Conservation (phyloP, 1,284 basidiomycete genomes). For the Pyrrhoderma noxium region DNA sequence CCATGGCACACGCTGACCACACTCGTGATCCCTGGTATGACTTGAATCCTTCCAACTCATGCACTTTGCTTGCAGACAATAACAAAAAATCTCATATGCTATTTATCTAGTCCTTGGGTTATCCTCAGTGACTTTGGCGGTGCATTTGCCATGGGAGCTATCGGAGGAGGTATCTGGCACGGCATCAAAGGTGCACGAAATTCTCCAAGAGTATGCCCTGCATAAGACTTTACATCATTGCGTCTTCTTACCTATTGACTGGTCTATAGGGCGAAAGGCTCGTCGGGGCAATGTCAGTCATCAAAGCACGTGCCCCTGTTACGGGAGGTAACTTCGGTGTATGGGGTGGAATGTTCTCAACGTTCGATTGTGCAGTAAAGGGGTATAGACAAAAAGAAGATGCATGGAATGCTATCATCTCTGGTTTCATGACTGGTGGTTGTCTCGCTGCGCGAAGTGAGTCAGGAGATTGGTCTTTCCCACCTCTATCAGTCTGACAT, state of each 20-base stretch:
- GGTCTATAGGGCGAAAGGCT: slow-evolving; percentile 79
- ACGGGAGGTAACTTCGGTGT: slow-evolving; percentile 97
- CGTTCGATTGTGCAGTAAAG: slow-evolving; percentile 97
- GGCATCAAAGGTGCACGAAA: slow-evolving; percentile 98
- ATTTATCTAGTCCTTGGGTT: slow-evolving; percentile 97
- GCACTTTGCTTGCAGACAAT: neutral
- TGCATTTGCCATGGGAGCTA: slow-evolving; percentile 92
- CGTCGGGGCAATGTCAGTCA: slow-evolving; percentile 89
- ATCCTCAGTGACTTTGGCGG: slow-evolving; percentile 98
- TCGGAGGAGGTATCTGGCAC: slow-evolving; percentile 98
- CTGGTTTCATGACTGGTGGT: slow-evolving; percentile 97
- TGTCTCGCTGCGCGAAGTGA: slow-evolving; percentile 90
- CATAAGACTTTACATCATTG: neutral
- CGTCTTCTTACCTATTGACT: neutral
- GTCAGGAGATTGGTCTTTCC: slow-evolving; percentile 29
- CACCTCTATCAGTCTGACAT: neutral
- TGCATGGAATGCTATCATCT: slow-evolving; percentile 98
- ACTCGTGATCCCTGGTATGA: slow-evolving; percentile 83
- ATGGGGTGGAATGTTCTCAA: slow-evolving; percentile 97
- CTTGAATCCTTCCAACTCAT: neutral
- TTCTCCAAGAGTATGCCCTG: slow-evolving; percentile 74
- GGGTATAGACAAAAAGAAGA: slow-evolving; percentile 98
- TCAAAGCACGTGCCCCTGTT: slow-evolving; percentile 97
- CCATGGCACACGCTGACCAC: slow-evolving; percentile 84
- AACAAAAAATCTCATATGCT: too few relatives aligned